A percentile compares a stretch with the other conserved stretches of the same genome.
Evolutionary conservation across 257 asterid species (phyloP).

Genomic region (Salvia splendens): DNA sequence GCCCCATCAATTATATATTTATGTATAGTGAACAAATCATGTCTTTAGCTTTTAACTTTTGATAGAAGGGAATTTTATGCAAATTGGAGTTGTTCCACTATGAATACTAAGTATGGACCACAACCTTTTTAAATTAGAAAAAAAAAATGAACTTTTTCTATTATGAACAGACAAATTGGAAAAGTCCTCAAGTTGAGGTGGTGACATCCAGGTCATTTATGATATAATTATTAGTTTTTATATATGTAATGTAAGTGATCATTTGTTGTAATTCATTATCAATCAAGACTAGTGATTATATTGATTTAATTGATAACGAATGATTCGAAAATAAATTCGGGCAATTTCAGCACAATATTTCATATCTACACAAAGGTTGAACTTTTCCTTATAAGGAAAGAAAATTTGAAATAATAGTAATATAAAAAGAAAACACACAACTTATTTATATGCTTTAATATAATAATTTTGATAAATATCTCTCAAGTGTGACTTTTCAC

Average conservation of each 20-base stretch:
- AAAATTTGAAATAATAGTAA: too few relatives aligned
- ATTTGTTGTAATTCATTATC: slow-evolving; percentile 4
- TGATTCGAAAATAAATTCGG: too few relatives aligned
- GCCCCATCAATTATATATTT: not conserved
- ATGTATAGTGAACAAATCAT: not conserved
- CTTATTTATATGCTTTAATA: too few relatives aligned
- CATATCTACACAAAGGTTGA: not conserved
- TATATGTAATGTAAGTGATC: not conserved
- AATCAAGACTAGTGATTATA: not conserved
- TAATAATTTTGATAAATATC: too few relatives aligned
- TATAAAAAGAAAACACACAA: too few relatives aligned
- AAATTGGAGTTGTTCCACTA: slow-evolving; percentile 19
- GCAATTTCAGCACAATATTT: not conserved
- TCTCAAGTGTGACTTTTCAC: too few relatives aligned
- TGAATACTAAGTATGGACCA: not conserved
- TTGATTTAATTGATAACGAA: not conserved
- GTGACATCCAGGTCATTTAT: slow-evolving; percentile 3
- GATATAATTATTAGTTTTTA: not conserved
- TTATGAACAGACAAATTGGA: slow-evolving; percentile 1
- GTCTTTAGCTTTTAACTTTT: slow-evolving; percentile 2
- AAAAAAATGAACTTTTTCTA: not conserved
- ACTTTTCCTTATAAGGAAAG: too few relatives aligned
- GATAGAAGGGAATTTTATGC: not conserved
- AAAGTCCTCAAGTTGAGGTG: not conserved
- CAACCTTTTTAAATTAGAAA: not conserved